Conservation (phyloP, 345 rosid genomes). For the Fremontodendron californicum region DNA sequence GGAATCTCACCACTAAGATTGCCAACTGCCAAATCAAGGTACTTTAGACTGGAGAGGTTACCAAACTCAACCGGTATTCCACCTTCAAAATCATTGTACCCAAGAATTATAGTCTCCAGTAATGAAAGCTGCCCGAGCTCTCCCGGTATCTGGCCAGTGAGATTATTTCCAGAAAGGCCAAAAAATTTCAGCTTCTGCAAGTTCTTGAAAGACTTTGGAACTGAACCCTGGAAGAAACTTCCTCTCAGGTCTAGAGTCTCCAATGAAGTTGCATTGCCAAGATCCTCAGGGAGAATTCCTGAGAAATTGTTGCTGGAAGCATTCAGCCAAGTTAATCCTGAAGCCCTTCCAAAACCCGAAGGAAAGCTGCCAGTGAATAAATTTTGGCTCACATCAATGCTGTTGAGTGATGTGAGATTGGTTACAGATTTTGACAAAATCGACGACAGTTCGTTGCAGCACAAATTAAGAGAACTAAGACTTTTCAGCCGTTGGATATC, state of each 20-base stretch:
- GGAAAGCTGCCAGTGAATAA: slow-evolving; percentile 51
- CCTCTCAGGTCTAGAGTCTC: slow-evolving; percentile 86
- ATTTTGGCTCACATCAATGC: slow-evolving; percentile 77
- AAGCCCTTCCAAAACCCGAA: slow-evolving; percentile 48
- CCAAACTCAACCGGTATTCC: slow-evolving; percentile 66
- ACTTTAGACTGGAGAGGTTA: slow-evolving; percentile 63
- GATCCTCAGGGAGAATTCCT: slow-evolving; percentile 68
- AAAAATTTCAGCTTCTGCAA: slow-evolving; percentile 73
- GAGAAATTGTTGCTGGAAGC: slow-evolving; percentile 83
- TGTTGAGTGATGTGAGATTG: slow-evolving; percentile 48
- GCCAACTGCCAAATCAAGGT: slow-evolving; percentile 75
- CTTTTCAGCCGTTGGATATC: slow-evolving; percentile 47
- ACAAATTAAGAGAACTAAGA: slow-evolving; percentile 62
- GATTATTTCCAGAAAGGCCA: slow-evolving; percentile 87
- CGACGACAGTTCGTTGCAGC: slow-evolving; percentile 61
- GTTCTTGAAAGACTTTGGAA: slow-evolving; percentile 61
- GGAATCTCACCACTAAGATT: slow-evolving; percentile 78
- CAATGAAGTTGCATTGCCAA: slow-evolving; percentile 58
- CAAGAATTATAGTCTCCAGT: slow-evolving; percentile 72
- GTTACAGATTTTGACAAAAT: slow-evolving; percentile 41
- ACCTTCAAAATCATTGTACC: slow-evolving; percentile 81
- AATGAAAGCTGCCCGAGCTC: slow-evolving; percentile 71
- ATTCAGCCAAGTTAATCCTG: slow-evolving; percentile 58
- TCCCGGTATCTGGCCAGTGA: slow-evolving; percentile 63
- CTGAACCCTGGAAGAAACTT: slow-evolving; percentile 69